A percentile compares a stretch with the other conserved stretches of the same genome.
Evolutionary conservation across 345 rosid species (phyloP).

Genomic region (Arabis alpina): DNA sequence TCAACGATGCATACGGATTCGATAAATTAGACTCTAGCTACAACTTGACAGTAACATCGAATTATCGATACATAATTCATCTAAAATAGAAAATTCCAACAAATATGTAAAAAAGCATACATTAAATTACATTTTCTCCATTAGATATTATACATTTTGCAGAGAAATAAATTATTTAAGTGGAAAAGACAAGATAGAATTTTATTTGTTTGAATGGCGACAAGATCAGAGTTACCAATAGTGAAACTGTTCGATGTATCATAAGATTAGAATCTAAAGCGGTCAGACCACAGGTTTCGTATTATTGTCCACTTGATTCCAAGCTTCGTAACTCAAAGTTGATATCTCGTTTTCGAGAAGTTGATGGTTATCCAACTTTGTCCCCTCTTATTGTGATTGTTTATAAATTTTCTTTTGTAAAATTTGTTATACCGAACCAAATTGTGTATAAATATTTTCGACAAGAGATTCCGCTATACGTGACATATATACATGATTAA

Average conservation of each 20-base stretch:
- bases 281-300: slow-evolving; percentile 17
- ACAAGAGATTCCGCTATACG: too few relatives aligned
- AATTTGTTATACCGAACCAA: neutral
- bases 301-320: slow-evolving; percentile 34
- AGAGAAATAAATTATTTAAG: neutral
- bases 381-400: slow-evolving; percentile 13
- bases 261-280: slow-evolving; percentile 5
- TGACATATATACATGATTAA: too few relatives aligned
- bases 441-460: neutral
- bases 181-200: slow-evolving; percentile 10
- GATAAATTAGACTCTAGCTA: too few relatives aligned
- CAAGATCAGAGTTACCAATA: slow-evolving; percentile 31
- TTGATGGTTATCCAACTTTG: slow-evolving; percentile 33
- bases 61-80: neutral
- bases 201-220: slow-evolving; percentile 17
- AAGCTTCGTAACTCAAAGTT: slow-evolving; percentile 17
- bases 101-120: neutral
- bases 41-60: too few relatives aligned
- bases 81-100: neutral
- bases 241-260: slow-evolving; percentile 22
- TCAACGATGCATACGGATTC: too few relatives aligned
- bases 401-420: neutral
- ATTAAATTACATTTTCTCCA: neutral
- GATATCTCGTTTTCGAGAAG: slow-evolving; percentile 40
- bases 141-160: slow-evolving; percentile 1